phyloP scores from a whole-genome alignment of 768 basidiomycete genomes.

The Strobilomyces confusus region DNA sequence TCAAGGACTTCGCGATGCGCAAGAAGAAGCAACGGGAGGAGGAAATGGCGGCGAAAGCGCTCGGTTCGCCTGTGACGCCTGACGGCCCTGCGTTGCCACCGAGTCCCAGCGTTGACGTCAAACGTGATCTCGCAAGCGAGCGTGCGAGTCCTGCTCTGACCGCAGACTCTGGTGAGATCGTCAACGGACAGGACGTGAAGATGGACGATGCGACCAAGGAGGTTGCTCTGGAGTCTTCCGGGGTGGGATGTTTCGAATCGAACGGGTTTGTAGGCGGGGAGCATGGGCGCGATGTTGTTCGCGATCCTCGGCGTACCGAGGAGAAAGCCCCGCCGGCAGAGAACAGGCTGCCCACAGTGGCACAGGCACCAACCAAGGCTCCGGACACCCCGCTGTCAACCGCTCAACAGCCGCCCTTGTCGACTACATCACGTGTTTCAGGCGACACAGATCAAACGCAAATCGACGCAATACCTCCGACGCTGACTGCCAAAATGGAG shows the following conservation, averaged over 20 bases:
- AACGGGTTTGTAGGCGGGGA: not conserved
- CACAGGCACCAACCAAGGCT: not conserved
- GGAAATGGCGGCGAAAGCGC: conserved; percentile 32
- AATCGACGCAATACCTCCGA: conserved; percentile 4
- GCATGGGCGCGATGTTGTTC: not conserved
- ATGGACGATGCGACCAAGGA: conserved; percentile 7
- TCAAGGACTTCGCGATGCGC: conserved; percentile 54
- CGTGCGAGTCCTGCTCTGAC: not conserved
- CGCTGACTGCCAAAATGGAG: conserved; percentile 25
- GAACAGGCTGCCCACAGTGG: not conserved
- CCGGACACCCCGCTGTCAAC: not conserved
- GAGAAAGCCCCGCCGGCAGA: not conserved
- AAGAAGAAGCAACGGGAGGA: conserved; percentile 53
- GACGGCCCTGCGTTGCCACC: conserved; percentile 9
- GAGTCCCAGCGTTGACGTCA: conserved; percentile 21
- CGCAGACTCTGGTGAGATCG: not conserved
- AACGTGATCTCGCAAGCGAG: conserved; percentile 15
- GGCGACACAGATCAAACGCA: conserved; percentile 6
- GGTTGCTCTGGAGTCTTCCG: not conserved
- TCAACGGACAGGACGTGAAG: conserved; percentile 10
- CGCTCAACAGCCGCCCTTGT: conserved; percentile 1
- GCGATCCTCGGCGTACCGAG: not conserved
- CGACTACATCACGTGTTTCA: not conserved
- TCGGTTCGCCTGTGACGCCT: conserved; percentile 20
- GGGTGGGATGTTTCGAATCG: not conserved